These are phyloP conservation scores for Powellomyces hirtus DNA, from an alignment of 192 early-diverging fungal genomes.

Conservation along the genomic window DNA sequence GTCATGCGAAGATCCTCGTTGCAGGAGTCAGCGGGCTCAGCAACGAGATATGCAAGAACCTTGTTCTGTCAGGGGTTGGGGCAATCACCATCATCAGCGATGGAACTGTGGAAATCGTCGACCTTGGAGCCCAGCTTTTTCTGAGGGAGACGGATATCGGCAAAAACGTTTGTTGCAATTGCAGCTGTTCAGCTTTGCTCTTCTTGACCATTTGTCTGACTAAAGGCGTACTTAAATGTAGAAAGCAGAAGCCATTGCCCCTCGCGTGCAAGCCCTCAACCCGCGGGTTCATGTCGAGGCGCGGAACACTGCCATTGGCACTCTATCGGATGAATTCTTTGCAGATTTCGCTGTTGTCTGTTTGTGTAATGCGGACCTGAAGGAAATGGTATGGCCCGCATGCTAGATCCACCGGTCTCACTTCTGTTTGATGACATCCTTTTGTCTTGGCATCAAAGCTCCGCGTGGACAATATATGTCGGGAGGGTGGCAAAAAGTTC, in stretches of 20 bases:
- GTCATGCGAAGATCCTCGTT: conserved; percentile 73
- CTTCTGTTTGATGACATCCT: no score
- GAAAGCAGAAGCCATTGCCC: conserved; percentile 62
- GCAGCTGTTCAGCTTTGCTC: conserved; percentile 37
- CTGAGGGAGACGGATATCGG: conserved; percentile 63
- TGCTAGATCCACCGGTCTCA: no score
- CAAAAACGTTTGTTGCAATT: no score
- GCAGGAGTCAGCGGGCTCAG: conserved; percentile 69
- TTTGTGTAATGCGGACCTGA: conserved; percentile 8
- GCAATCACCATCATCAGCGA: conserved; percentile 69
- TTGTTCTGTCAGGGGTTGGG: conserved; percentile 86
- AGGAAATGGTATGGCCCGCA: conserved; percentile 22
- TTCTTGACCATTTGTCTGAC: no score
- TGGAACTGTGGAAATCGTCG: conserved; percentile 50
- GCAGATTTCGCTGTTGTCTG: conserved; percentile 66
- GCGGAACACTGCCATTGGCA: conserved; percentile 40
- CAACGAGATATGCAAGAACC: conserved; percentile 89
- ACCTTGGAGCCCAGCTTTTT: conserved; percentile 80
- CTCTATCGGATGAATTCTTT: conserved; percentile 54
- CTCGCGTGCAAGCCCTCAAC: conserved; percentile 70
- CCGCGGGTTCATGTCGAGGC: conserved; percentile 72
- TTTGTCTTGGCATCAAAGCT: conserved; percentile 24
- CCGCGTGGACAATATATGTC: conserved; percentile 63
- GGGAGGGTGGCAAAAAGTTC: conserved; percentile 54
- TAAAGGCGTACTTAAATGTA: no score